A percentile compares a stretch with the other conserved stretches of the same genome.
These are phyloP conservation scores for Eucalyptus marginata DNA, from an alignment of 345 rosid species.

Conservation along the genomic window DNA sequence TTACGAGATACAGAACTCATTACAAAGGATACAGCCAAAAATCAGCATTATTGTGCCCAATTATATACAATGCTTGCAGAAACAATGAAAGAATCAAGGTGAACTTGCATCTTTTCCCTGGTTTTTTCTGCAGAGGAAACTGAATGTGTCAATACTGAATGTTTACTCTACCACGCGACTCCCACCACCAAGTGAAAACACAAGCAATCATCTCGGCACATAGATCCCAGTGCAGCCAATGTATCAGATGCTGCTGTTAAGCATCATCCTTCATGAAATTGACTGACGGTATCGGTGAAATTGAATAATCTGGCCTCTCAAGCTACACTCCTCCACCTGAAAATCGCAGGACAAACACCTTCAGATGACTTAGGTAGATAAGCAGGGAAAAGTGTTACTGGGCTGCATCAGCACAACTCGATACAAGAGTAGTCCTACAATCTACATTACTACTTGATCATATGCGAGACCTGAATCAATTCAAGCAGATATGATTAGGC, in stretches of 20 bases:
- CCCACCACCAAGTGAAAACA: not conserved
- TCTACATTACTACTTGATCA: not conserved
- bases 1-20: not conserved
- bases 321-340: slow-evolving; percentile 76
- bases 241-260: not conserved
- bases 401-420: not conserved
- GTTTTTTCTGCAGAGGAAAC: not conserved
- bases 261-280: not conserved
- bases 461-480: not conserved
- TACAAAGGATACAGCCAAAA: not conserved
- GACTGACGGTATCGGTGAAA: not conserved
- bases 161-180: not conserved
- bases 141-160: not conserved
- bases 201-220: not conserved
- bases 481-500: not conserved
- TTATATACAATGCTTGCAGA: not conserved
- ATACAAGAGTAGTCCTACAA: not conserved
- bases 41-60: not conserved
- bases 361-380: not conserved
- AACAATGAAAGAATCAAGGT: not conserved
- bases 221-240: not conserved
- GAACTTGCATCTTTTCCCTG: not conserved
- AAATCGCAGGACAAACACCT: not conserved
- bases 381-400: not conserved
- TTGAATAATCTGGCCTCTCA: slow-evolving; percentile 57